These are phyloP conservation scores for Beauveria australis DNA, from an alignment of 2,329 filamentous ascomycete genomes.

Conservation along the genomic window DNA sequence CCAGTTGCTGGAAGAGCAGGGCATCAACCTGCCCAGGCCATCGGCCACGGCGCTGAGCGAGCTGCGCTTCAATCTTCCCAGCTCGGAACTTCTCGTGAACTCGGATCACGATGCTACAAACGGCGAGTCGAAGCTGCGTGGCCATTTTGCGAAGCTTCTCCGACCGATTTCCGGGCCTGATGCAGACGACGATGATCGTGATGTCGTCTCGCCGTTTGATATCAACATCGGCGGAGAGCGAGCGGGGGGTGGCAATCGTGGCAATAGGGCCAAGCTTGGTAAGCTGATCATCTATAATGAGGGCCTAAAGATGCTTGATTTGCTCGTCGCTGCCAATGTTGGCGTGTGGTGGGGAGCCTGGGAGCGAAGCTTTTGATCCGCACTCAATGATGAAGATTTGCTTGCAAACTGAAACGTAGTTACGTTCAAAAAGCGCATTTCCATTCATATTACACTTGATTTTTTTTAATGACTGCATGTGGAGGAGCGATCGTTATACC, in stretches of 20 bases:
- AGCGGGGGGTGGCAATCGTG: constrained; percentile 77
- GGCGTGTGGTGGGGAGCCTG: constrained; percentile 91
- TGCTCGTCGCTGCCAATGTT: constrained; percentile 85
- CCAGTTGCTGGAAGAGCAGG: constrained; percentile 32
- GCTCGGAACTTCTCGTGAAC: constrained; percentile 36
- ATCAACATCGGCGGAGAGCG: constrained; percentile 71
- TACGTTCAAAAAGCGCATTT: neutral
- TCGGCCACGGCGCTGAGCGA: constrained; percentile 59
- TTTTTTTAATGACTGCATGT: neutral
- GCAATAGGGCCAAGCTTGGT: constrained; percentile 83
- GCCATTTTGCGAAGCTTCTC: constrained; percentile 35
- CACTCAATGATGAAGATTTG: neutral
- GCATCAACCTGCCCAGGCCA: constrained; percentile 21
- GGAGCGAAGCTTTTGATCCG: constrained; percentile 43
- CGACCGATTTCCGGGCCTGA: constrained; percentile 23
- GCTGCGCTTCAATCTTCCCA: constrained; percentile 80
- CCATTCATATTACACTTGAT: neutral
- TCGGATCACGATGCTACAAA: constrained; percentile 24
- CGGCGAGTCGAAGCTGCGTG: constrained; percentile 26
- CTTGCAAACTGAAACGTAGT: neutral
- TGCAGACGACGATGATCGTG: constrained; percentile 30
- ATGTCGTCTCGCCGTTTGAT: constrained; percentile 43
- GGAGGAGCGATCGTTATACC: neutral
- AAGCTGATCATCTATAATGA: constrained; percentile 87
- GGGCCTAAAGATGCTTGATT: constrained; percentile 89